Conservation (phyloP, 371 early-diverging fungal species). For the Haplosporangium sp. region DNA sequence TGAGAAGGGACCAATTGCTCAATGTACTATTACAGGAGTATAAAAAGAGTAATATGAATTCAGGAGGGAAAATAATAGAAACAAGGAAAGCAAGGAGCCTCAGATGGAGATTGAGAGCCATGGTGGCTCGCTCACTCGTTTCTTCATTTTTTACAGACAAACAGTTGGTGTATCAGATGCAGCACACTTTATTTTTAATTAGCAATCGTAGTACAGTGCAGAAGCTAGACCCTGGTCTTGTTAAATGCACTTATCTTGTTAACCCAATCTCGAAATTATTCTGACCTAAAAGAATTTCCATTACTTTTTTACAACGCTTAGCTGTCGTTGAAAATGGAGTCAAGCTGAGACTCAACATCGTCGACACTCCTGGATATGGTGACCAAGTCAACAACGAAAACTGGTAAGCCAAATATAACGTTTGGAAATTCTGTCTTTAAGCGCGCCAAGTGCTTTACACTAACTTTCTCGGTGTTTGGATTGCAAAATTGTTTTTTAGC, state of each 20-base stretch:
- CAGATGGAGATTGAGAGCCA: conserved; percentile 50
- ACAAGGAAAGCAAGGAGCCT: conserved; percentile 45
- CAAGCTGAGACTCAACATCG: conserved; percentile 84
- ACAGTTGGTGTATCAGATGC: neutral
- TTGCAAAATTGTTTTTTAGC: conserved; percentile 50
- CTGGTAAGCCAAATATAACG: conserved; percentile 61
- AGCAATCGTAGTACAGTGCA: neutral
- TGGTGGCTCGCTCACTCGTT: conserved; percentile 26
- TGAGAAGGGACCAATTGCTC: conserved; percentile 4
- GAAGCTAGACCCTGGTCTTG: conserved; percentile 5
- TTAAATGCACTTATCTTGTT: too few relatives aligned
- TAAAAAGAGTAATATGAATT: conserved; percentile 25
- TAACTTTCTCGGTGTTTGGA: neutral
- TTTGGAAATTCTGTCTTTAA: neutral
- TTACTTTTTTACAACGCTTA: conserved; percentile 36
- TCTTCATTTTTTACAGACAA: conserved; percentile 9
- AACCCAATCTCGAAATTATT: too few relatives aligned
- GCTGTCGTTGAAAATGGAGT: conserved; percentile 90
- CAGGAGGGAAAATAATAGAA: conserved; percentile 30
- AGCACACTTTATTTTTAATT: conserved; percentile 9
- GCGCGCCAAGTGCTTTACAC: neutral
- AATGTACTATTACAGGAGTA: conserved; percentile 3
- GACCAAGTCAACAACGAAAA: conserved; percentile 92
- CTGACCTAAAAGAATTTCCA: neutral
- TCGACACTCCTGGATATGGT: conserved; percentile 86